Evolutionary conservation across 169 alveolate genomes (phyloP).

Genomic region (Cyclospora cayetanensis): DNA sequence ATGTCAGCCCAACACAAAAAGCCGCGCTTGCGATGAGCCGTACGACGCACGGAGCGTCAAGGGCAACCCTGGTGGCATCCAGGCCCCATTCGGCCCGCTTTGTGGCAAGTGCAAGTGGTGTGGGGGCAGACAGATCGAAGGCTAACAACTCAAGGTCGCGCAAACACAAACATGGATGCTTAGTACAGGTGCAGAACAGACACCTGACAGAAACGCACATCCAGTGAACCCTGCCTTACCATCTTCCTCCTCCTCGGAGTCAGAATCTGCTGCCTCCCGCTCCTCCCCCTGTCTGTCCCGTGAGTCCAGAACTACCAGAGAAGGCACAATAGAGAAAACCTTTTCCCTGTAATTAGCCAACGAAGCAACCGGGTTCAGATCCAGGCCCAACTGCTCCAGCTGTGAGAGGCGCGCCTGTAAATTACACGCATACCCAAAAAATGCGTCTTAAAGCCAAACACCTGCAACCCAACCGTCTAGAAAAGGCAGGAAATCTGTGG

Average conservation of each 20-base stretch:
- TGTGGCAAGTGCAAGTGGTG: not conserved
- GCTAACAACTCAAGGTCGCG: too few relatives aligned
- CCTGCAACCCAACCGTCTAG: not conserved
- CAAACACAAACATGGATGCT: too few relatives aligned
- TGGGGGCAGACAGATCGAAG: not conserved
- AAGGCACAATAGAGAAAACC: slow-evolving; percentile 85
- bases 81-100: too few relatives aligned
- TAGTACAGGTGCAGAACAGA: too few relatives aligned
- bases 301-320: slow-evolving; percentile 86
- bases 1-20: too few relatives aligned
- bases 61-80: too few relatives aligned
- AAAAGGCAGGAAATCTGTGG: slow-evolving; percentile 7
- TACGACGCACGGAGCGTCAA: too few relatives aligned
- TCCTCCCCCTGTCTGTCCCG: slow-evolving; percentile 88
- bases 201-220: too few relatives aligned
- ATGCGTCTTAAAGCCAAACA: not conserved
- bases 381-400: slow-evolving; percentile 86
- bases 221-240: slow-evolving; percentile 80
- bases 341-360: slow-evolving; percentile 83
- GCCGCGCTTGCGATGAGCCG: too few relatives aligned
- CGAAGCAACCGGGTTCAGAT: slow-evolving; percentile 89
- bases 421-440: not conserved
- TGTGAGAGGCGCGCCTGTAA: slow-evolving; percentile 75
- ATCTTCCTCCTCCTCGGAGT: slow-evolving; percentile 87
- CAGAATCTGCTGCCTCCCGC: slow-evolving; percentile 83